Evolutionary conservation across 1,284 basidiomycete genomes (phyloP).

Genomic region (Malassezia globosa): DNA sequence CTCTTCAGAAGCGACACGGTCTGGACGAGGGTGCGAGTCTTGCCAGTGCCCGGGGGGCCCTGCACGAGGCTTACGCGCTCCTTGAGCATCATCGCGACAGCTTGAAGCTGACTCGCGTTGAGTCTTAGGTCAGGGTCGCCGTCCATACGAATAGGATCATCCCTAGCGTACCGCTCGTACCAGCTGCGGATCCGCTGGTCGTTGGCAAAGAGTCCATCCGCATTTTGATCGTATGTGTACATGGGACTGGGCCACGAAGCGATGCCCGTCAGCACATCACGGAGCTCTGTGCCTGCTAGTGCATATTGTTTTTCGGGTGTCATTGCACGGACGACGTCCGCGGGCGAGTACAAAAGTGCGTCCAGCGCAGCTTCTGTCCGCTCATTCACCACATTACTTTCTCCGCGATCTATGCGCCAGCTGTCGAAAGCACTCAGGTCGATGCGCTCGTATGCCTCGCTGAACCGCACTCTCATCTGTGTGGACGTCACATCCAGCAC

Average conservation of each 20-base stretch:
- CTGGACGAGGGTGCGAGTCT: constrained; percentile 82
- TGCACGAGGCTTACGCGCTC: constrained; percentile 70
- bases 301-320: constrained; percentile 25
- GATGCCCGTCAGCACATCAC: constrained; percentile 49
- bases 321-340: constrained; percentile 38
- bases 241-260: constrained; percentile 56
- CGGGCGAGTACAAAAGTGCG: constrained; percentile 56
- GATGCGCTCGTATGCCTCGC: constrained; percentile 47
- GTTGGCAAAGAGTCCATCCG: constrained; percentile 55
- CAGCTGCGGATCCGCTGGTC: constrained; percentile 44
- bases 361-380: constrained; percentile 62
- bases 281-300: constrained; percentile 28
- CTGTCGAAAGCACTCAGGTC: constrained; percentile 60
- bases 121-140: constrained; percentile 68
- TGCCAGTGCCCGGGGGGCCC: constrained; percentile 91
- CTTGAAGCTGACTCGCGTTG: constrained; percentile 67
- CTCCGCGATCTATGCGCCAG: constrained; percentile 59
- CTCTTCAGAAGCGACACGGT: constrained; percentile 71
- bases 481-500: constrained; percentile 27
- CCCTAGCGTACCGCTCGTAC: constrained; percentile 48
- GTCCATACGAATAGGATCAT: constrained; percentile 57
- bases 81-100: constrained; percentile 75
- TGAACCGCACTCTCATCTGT: constrained; percentile 32
- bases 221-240: too few relatives aligned
- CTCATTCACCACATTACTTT: constrained; percentile 57